Evolutionary conservation across 306 rosid genomes (phyloP).

Genomic region (Hippophae tibetana): DNA sequence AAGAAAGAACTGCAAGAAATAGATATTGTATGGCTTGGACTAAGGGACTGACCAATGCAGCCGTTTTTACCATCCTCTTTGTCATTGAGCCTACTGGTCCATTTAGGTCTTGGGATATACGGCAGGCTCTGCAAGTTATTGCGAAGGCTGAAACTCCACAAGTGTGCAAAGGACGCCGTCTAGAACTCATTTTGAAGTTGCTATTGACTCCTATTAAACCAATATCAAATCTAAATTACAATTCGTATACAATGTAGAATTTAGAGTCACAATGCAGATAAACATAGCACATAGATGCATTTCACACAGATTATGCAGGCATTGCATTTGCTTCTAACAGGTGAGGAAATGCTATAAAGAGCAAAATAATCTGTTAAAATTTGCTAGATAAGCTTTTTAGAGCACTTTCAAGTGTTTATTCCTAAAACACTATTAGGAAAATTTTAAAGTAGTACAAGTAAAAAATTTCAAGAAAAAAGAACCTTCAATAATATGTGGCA

Average conservation of each 20-base stretch:
- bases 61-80: constrained; percentile 21
- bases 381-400: no score
- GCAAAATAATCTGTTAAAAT: no score
- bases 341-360: no score
- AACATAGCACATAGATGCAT: no score
- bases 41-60: constrained; percentile 30
- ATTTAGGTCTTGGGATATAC: constrained; percentile 32
- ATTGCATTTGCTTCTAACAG: no score
- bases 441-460: no score
- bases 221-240: constrained; percentile 1
- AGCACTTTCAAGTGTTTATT: no score
- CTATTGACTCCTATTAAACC: constrained; percentile 25
- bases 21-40: constrained; percentile 25
- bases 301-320: no score
- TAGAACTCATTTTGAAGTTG: constrained; percentile 22
- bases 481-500: no score
- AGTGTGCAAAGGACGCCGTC: constrained; percentile 53
- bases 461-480: no score
- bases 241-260: neutral
- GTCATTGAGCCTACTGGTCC: constrained; percentile 45
- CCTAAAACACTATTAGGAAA: no score
- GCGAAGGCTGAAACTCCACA: constrained; percentile 43
- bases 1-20: constrained; percentile 41
- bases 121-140: constrained; percentile 25
- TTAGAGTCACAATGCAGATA: neutral